These are phyloP conservation scores for Paecilomyces dactylethromorphus DNA, from an alignment of 2,329 filamentous ascomycete genomes.

Conservation along the genomic window DNA sequence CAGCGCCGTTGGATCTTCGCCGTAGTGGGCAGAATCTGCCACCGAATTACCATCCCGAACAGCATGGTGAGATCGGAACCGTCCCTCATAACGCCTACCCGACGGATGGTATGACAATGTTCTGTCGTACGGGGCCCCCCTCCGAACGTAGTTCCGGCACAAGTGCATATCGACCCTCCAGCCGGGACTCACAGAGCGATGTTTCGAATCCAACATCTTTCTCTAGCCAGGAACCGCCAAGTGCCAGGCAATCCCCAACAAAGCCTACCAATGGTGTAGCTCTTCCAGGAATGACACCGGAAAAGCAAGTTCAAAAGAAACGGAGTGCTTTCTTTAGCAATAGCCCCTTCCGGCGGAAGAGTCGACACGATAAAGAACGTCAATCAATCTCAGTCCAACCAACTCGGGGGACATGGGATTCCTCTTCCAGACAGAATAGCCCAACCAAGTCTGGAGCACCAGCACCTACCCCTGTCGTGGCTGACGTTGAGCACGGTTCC, in stretches of 20 bases:
- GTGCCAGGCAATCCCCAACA: constrained; percentile 64
- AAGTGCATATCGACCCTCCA: constrained; percentile 67
- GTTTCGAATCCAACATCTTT: constrained; percentile 84
- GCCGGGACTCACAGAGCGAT: constrained; percentile 83
- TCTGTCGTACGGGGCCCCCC: constrained; percentile 70
- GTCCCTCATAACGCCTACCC: constrained; percentile 92
- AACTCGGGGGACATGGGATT: constrained; percentile 49
- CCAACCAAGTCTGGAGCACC: constrained; percentile 30
- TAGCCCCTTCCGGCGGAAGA: constrained; percentile 88
- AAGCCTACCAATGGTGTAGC: constrained; percentile 48
- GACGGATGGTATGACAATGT: constrained; percentile 94
- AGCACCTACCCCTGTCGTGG: constrained; percentile 15
- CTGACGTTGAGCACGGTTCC: constrained; percentile 17
- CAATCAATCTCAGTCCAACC: constrained; percentile 29
- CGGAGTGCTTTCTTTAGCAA: constrained; percentile 88
- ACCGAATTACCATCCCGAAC: constrained; percentile 48
- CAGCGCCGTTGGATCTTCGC: constrained; percentile 31
- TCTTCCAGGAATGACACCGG: constrained; percentile 45
- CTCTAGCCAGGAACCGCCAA: constrained; percentile 75
- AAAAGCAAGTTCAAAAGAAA: constrained; percentile 62
- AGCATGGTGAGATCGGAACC: constrained; percentile 58
- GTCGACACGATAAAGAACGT: constrained; percentile 64
- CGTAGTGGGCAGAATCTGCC: constrained; percentile 33
- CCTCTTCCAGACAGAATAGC: constrained; percentile 35
- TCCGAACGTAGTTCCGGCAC: constrained; percentile 64